These are phyloP conservation scores for Neonectria punicea DNA, from an alignment of 2,329 filamentous ascomycete genomes.

Conservation along the genomic window DNA sequence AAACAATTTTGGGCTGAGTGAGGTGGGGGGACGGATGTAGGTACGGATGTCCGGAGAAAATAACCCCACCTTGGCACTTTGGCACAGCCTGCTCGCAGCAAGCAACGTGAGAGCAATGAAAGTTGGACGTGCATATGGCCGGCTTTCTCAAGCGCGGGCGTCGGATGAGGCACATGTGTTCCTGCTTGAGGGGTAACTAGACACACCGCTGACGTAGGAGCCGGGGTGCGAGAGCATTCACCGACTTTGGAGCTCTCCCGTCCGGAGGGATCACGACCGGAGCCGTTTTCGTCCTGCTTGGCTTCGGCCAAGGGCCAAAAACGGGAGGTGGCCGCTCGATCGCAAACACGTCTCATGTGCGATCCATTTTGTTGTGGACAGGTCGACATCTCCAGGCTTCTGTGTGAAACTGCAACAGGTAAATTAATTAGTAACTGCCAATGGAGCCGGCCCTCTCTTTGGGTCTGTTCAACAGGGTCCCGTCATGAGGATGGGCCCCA, in stretches of 20 bases:
- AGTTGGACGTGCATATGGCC: constrained; percentile 12
- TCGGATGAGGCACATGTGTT: constrained; percentile 8
- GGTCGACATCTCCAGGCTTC: constrained; percentile 16
- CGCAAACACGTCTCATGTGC: constrained; percentile 16
- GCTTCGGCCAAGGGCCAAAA: neutral
- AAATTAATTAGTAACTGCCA: constrained; percentile 4
- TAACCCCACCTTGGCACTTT: constrained; percentile 9
- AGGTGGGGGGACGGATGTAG: neutral
- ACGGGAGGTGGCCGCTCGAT: constrained; percentile 1
- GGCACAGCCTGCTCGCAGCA: constrained; percentile 14
- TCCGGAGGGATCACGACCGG: neutral
- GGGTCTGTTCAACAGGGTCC: constrained; percentile 14
- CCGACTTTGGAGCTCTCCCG: neutral
- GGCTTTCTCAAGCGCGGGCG: neutral
- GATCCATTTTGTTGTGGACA: constrained; percentile 19
- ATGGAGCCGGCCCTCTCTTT: constrained; percentile 29
- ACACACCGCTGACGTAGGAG: constrained; percentile 21
- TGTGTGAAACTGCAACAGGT: constrained; percentile 1
- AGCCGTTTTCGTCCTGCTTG: neutral
- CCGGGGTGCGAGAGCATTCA: neutral
- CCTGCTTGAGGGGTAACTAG: neutral
- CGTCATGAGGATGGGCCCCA: neutral
- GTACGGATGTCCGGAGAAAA: constrained; percentile 4
- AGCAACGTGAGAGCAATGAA: constrained; percentile 1
- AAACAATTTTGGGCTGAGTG: neutral